Evolutionary conservation across 805 yeast species (phyloP), one percentile per base, ranked within the genome.

Genomic region (Candida boleticola): DNA sequence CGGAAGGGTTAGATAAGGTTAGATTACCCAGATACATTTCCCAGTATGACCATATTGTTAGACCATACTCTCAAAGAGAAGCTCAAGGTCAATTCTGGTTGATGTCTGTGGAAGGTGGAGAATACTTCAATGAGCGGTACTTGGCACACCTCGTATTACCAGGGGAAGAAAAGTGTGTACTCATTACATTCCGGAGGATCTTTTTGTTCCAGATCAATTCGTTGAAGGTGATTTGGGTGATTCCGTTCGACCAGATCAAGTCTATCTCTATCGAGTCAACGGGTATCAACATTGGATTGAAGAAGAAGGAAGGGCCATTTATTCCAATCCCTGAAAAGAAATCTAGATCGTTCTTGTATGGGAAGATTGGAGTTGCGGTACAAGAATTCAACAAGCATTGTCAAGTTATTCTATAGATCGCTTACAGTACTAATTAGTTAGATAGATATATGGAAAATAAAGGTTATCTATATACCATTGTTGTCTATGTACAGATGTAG

Each of bases 11-110:
- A 37, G 86, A 82, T 43, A 82, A 86, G 47, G 86, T 88, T 1
- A 76, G 99, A 45, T 71, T 92, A 36, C 95, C 99, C 2, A 70
- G 99, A 33, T 82, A 74, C 47, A 73, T 95, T 31, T 73, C 82
- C 9, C 76, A 73, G 40, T 31, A 16, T 7, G 92, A 87, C 58
- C 79, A 84, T 11, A 73, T 88, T 1, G 76, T 92, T n/a, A 71
- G 82, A 26, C 84, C 92, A 1, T 93, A 77, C 60, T 77, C 83
- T 19, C 79, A 80, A 46, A 73, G 95, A 42, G 97, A 89, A 49
- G 85, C 98, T 0, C 93, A 89, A 52, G 99, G 99, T 5, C 97
- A 92, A 60, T 85, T 75, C 55, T 88, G 97, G 93, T 71, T 93
- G 46, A 90, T 88, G 63, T 72, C 81, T 5, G 79, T 87, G 18